Percentiles rank a stretch among this genome's conserved stretches.
phyloP scores from a whole-genome alignment of 495 filamentous ascomycete species.

The Neurospora sp. region DNA sequence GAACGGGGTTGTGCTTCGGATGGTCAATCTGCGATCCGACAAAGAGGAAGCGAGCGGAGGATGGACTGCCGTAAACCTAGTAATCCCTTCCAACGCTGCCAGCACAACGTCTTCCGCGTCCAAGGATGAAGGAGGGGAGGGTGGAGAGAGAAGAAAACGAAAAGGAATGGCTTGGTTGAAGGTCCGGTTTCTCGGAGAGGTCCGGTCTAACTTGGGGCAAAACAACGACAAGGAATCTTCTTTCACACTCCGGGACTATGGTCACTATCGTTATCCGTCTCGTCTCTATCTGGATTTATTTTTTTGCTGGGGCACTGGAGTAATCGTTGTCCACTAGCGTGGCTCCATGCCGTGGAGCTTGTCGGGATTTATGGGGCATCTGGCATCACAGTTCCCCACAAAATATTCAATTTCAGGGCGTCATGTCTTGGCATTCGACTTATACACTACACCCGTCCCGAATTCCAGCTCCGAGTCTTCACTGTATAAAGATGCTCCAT shows the following conservation, averaged over 20 bases:
- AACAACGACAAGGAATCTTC: neutral
- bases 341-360: neutral
- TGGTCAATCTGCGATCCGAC: neutral
- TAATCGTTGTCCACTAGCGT: neutral
- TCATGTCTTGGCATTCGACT: neutral
- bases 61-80: neutral
- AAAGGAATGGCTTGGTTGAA: neutral
- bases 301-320: neutral
- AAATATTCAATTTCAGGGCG: neutral
- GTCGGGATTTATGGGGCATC: neutral
- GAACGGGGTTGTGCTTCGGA: neutral
- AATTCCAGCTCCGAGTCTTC: neutral
- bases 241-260: neutral
- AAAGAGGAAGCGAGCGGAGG: neutral
- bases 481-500: neutral
- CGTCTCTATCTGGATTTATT: neutral
- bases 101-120: neutral
- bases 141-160: neutral
- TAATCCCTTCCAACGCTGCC: neutral
- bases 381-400: neutral
- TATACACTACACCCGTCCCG: neutral
- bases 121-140: neutral
- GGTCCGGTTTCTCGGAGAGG: neutral
- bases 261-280: neutral
- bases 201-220: neutral